Evolutionary conservation across 2,329 filamentous ascomycete species (phyloP).

Genomic region (Leptographium lundbergii): DNA sequence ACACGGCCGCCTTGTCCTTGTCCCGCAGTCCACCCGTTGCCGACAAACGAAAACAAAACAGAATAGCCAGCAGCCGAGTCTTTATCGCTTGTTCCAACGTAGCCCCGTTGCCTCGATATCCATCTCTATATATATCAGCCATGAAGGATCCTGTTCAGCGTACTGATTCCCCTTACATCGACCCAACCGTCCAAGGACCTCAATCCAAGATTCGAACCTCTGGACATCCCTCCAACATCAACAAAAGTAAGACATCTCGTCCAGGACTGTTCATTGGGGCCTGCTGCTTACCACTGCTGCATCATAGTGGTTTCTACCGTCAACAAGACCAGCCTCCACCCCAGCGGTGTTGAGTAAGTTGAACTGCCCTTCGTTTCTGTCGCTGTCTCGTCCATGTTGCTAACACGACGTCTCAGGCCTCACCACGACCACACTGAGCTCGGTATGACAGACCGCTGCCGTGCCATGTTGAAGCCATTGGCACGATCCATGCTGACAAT

Average conservation of each 20-base stretch:
- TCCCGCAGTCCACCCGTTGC: slow-evolving; percentile 1
- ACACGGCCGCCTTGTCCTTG: background rate
- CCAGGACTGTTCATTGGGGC: slow-evolving; percentile 9
- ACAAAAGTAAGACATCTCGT: slow-evolving; percentile 19
- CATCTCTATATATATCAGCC: slow-evolving; percentile 16
- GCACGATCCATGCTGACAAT: background rate
- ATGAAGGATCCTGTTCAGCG: slow-evolving; percentile 28
- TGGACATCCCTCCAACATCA: slow-evolving; percentile 13
- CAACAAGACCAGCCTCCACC: slow-evolving; percentile 89
- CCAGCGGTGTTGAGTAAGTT: slow-evolving; percentile 77
- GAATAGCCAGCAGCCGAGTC: background rate
- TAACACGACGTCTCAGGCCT: slow-evolving; percentile 42
- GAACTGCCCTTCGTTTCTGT: background rate
- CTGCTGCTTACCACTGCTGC: background rate
- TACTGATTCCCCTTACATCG: slow-evolving; percentile 30
- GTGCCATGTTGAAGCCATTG: background rate
- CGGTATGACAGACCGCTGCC: slow-evolving; percentile 28
- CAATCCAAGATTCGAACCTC: slow-evolving; percentile 26
- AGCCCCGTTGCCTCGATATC: background rate
- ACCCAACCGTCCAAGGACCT: slow-evolving; percentile 31
- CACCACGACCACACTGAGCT: slow-evolving; percentile 80
- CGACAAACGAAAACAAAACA: background rate
- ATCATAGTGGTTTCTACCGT: slow-evolving; percentile 47
- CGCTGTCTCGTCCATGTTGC: slow-evolving; percentile 10
- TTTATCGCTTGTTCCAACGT: background rate